These are phyloP conservation scores for Russula olivacea DNA, from an alignment of 768 basidiomycete genomes.

Conservation along the genomic window DNA sequence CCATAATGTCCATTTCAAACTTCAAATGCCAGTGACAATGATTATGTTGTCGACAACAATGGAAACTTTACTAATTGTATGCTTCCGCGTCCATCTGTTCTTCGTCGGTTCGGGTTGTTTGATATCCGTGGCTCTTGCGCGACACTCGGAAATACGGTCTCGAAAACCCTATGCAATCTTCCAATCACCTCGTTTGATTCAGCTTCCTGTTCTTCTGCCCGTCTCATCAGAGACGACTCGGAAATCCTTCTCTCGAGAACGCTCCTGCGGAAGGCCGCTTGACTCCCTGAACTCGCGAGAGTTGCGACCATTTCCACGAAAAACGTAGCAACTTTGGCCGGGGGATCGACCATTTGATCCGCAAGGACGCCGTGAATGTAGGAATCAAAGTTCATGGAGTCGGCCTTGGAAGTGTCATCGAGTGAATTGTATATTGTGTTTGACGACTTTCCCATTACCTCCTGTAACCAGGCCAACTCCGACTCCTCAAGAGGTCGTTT, in stretches of 20 bases:
- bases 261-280: background rate
- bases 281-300: background rate
- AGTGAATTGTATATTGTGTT: constrained; percentile 2
- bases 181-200: constrained; percentile 29
- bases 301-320: constrained; percentile 10
- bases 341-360: background rate
- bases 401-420: background rate
- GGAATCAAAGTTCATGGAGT: constrained; percentile 7
- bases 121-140: background rate
- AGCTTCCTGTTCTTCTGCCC: constrained; percentile 4
- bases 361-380: constrained; percentile 6
- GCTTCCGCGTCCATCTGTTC: background rate
- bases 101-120: background rate
- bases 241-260: background rate
- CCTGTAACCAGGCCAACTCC: constrained; percentile 9
- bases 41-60: background rate
- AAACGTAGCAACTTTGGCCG: background rate
- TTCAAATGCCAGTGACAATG: background rate
- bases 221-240: background rate
- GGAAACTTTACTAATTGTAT: background rate
- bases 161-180: background rate
- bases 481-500: background rate
- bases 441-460: constrained; percentile 1
- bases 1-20: background rate
- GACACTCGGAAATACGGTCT: background rate